phyloP scores from a whole-genome alignment of 305 asterid species.

The Fraxinus floribunda region DNA sequence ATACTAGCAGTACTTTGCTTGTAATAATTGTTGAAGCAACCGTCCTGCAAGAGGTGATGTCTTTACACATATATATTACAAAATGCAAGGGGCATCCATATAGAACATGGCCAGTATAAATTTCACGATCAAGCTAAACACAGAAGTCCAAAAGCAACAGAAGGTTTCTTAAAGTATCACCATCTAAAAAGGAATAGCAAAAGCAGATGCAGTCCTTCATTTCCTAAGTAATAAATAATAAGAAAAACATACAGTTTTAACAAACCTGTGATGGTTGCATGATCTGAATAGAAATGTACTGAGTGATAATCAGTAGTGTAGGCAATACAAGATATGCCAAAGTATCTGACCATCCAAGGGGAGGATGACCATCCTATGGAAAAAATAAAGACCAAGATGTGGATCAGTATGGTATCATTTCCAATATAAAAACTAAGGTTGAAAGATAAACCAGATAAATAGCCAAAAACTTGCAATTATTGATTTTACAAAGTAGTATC shows the following conservation, averaged over 20 bases:
- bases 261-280: constrained; percentile 97
- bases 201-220: constrained; percentile 10
- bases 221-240: constrained; percentile 9
- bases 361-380: constrained; percentile 94
- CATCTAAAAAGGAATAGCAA: background rate
- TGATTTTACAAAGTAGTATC: constrained; percentile 2
- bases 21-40: background rate
- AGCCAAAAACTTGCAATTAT: background rate
- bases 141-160: constrained; percentile 11
- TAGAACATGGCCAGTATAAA: background rate
- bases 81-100: background rate
- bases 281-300: constrained; percentile 82
- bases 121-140: constrained; percentile 14
- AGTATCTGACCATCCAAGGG: constrained; percentile 97
- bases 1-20: background rate
- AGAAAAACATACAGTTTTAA: constrained; percentile 9
- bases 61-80: background rate
- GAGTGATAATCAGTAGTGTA: constrained; percentile 62
- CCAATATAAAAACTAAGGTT: background rate
- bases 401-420: constrained; percentile 10
- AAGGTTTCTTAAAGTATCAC: background rate
- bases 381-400: constrained; percentile 12
- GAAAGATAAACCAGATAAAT: constrained; percentile 6
- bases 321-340: constrained; percentile 93
- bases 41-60: background rate